Evolutionary conservation across 2,329 filamentous ascomycete genomes (phyloP), one percentile per base, ranked within the genome.

Genomic region (Trichocomaceae sp.): DNA sequence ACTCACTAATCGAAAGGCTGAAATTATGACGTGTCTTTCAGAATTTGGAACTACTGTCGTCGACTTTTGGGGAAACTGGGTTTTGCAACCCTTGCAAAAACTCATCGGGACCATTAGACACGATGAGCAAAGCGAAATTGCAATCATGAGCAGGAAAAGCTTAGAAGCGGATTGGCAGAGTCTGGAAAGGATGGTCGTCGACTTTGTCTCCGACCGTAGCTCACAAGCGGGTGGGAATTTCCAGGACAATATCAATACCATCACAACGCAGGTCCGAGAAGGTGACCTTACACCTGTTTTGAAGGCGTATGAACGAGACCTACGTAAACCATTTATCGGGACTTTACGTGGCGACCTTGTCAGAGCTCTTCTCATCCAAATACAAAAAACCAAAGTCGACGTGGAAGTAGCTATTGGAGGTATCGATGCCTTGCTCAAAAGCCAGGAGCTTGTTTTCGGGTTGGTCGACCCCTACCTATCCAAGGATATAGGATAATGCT

Each of bases 361-460:
- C 35, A 85, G 92, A 50, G 90, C 92, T 4, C 82, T 99, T 26
- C 78, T 99, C 45, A 97, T 99, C 54, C 93, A 99, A 68, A 86
- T 99, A 37, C 93, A 99, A 66, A 99, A 99, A 79, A 97, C 93
- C 20, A 99, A 99, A 76, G 93, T 99, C 8, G 93, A 99, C 66
- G 84, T 99, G 12, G 93, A 99, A 71, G 85, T 97, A 58, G 93
- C 93, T 13, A 91, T 99, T 75, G 90, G 88, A 57, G 93, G 93
- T 17, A 99, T 99, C 61, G 92, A 99, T 75, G 84, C 90, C 33
- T 80, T 99, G 31, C 79, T 99, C 56, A 96, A 93, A 75, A 96
- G 91, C 65, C 93, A 99, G 68, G 92, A 99, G 68, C 80, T 99
- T 47, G 88, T 99, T 22, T 99, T 99, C 73, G 93, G 80, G 72